Percentiles rank a stretch among this genome's conserved stretches.
Conservation (phyloP, 371 early-diverging fungal genomes). For the Cokeromyces recurvatus region DNA sequence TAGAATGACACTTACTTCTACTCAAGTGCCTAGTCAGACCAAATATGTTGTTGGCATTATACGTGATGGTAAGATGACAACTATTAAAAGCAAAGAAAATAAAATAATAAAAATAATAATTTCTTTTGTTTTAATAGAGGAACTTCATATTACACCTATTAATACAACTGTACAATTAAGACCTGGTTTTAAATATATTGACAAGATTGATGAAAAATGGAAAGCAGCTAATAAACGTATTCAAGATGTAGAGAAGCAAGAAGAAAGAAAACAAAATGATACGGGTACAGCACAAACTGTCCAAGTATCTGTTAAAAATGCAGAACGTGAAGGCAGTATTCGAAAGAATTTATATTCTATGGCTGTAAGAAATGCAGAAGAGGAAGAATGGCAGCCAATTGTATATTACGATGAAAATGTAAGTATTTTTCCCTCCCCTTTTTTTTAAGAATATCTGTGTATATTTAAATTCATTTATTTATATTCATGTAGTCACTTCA, state of each 20-base stretch:
- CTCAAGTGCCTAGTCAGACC: conserved; percentile 71
- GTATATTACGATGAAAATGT: conserved; percentile 62
- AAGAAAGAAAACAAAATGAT: conserved; percentile 43
- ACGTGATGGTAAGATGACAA: conserved; percentile 51
- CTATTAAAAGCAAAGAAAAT: background rate
- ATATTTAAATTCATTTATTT: too few relatives aligned
- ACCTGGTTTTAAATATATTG: conserved; percentile 82
- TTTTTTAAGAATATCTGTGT: too few relatives aligned
- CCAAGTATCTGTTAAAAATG: conserved; percentile 55
- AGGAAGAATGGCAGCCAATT: conserved; percentile 76
- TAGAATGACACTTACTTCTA: conserved; percentile 71
- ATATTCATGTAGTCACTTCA: conserved; percentile 25
- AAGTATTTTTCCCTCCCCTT: conserved; percentile 19
- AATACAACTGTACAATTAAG: conserved; percentile 72
- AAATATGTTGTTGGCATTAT: conserved; percentile 79
- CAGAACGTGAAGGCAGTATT: conserved; percentile 47
- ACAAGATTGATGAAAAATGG: conserved; percentile 82
- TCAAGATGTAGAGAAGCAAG: conserved; percentile 65
- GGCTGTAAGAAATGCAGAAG: conserved; percentile 60
- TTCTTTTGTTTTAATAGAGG: conserved; percentile 40
- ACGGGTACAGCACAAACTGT: conserved; percentile 56
- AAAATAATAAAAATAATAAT: background rate
- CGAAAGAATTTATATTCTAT: conserved; percentile 56
- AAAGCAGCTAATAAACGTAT: conserved; percentile 65
- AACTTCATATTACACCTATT: conserved; percentile 80